These are phyloP conservation scores for Kluyveromyces aestuarii DNA, from an alignment of 805 yeast genomes.

Conservation along the genomic window DNA sequence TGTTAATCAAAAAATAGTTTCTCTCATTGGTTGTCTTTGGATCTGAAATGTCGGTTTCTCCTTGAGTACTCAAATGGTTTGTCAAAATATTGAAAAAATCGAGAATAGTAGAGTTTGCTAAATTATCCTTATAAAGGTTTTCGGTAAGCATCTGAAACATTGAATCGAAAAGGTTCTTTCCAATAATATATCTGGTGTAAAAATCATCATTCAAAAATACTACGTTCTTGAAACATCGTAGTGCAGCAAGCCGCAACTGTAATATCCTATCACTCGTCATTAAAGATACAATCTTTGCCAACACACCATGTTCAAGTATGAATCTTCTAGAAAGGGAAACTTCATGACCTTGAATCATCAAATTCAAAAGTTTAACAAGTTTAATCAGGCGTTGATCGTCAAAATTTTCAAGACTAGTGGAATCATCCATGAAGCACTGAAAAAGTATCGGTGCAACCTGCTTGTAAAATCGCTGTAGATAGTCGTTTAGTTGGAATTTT, in stretches of 20 bases:
- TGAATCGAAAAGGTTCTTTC: conserved; percentile 41
- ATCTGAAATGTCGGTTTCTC: conserved; percentile 13
- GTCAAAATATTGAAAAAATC: conserved; percentile 45
- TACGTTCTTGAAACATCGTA: conserved; percentile 59
- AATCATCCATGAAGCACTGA: conserved; percentile 34
- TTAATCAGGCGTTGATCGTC: conserved; percentile 43
- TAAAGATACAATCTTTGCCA: conserved; percentile 46
- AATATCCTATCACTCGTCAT: conserved; percentile 32
- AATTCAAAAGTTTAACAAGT: conserved; percentile 62
- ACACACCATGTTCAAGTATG: conserved; percentile 48
- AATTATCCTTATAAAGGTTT: conserved; percentile 43
- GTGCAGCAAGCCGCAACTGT: conserved; percentile 55
- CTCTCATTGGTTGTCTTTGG: conserved; percentile 10
- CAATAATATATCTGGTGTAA: conserved; percentile 48
- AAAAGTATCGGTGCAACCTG: conserved; percentile 54
- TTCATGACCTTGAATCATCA: conserved; percentile 61
- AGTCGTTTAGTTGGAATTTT: conserved; percentile 18
- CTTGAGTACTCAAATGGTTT: conserved; percentile 7
- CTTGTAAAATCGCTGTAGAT: conserved; percentile 49
- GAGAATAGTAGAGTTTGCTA: conserved; percentile 67
- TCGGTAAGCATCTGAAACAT: conserved; percentile 42
- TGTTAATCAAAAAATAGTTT: conserved; percentile 21
- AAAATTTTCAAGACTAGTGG: conserved; percentile 1
- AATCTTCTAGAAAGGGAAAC: conserved; percentile 48
- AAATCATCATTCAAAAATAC: conserved; percentile 53